Evolutionary conservation across 306 rosid species (phyloP), one percentile per base, ranked within the genome.

Genomic region (Lithocarpus polystachyus): DNA sequence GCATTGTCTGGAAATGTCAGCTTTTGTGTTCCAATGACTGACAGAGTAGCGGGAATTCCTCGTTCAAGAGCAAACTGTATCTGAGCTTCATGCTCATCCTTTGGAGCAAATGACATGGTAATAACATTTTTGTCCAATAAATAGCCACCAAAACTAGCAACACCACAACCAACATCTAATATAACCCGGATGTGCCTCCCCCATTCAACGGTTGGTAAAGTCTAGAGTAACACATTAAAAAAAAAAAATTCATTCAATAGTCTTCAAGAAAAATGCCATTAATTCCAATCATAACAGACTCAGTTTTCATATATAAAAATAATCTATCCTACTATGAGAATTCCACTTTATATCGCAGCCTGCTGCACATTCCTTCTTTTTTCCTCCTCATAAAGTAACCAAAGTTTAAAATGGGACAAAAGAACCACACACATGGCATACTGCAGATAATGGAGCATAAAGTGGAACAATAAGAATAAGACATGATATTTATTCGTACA

Each of bases 11-110:
- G 91, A 84, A 90, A 95, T 33, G 93, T 86, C 77, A 95, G 80
- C 83, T 81, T 89, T 65, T 91, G 97, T 33, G 99, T 95, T 90
- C 97, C 99, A 69, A 95, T 95, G 74, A 93, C 99, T 4, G 97
- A 88, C 74, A 93, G 96, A 75, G 93, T 90, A 48, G 99, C 98
- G 5, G 99, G 99, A 84, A 95, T 93, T 77, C 99, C 99, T 68
- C 99, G 89, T 79, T 95, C 99, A n/a, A 95, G 77, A 77, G 99
- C 99, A 84, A 95, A 95, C 68, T 95, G 99, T 82, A 95, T 93
- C 90, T 95, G 99, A 75, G 99, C 99, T 84, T 95, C 99, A 64
- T 95, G 99, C 82, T 95, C 99, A 79, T 95, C 99, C 84, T 95
- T 95, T 0, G 99, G 99, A 31, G 98, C 99, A 82, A 95, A 89